phyloP scores from a whole-genome alignment of 2,329 filamentous ascomycete genomes.

The Cladosporium sp. region DNA sequence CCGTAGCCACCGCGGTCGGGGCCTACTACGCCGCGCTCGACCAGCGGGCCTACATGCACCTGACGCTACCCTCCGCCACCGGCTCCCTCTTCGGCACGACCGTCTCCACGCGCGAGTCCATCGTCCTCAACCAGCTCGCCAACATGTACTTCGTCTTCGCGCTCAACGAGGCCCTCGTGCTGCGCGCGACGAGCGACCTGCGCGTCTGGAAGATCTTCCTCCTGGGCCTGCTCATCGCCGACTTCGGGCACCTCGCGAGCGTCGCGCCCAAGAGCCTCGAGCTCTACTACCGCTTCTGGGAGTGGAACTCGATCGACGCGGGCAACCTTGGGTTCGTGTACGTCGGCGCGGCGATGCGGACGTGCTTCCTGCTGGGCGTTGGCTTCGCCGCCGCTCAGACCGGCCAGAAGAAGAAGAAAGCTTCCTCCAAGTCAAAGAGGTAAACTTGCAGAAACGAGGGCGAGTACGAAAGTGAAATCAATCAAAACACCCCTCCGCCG shows the following conservation, averaged over 20 bases:
- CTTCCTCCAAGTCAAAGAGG: background rate
- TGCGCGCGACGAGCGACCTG: slow-evolving; percentile 62
- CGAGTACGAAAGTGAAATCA: background rate
- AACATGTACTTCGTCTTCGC: slow-evolving; percentile 74
- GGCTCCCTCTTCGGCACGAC: slow-evolving; percentile 29
- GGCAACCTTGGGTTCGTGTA: slow-evolving; percentile 33
- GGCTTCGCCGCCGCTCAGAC: slow-evolving; percentile 15
- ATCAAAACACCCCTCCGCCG: no score
- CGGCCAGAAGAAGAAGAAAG: background rate
- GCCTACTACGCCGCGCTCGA: slow-evolving; percentile 48
- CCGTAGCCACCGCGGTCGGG: slow-evolving; percentile 47
- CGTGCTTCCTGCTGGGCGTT: slow-evolving; percentile 29
- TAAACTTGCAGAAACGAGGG: background rate
- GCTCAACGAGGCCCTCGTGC: slow-evolving; percentile 68
- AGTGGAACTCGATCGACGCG: slow-evolving; percentile 33
- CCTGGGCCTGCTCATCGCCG: slow-evolving; percentile 63
- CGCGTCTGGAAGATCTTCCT: slow-evolving; percentile 65
- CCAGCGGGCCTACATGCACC: slow-evolving; percentile 53
- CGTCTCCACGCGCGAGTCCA: slow-evolving; percentile 45
- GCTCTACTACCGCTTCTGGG: slow-evolving; percentile 37
- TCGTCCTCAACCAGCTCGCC: slow-evolving; percentile 67
- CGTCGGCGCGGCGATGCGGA: slow-evolving; percentile 28
- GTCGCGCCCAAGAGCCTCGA: slow-evolving; percentile 46
- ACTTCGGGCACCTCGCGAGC: slow-evolving; percentile 68
- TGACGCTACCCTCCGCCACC: slow-evolving; percentile 50